These are phyloP conservation scores for Boletus edulis DNA, from an alignment of 768 basidiomycete species.

Conservation along the genomic window DNA sequence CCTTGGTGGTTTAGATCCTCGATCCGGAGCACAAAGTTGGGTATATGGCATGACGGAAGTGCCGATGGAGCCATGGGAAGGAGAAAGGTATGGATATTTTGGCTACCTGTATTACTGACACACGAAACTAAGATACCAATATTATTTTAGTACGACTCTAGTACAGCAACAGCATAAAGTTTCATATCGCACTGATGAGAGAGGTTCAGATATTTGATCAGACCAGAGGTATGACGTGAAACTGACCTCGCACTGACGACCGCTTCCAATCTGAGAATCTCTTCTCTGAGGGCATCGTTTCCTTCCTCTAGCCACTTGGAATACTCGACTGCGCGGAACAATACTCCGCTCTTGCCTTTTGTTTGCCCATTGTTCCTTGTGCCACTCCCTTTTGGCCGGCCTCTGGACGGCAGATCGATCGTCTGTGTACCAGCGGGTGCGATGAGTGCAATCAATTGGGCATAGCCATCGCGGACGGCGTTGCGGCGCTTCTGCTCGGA, in stretches of 20 bases:
- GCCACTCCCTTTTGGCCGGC: conserved; percentile 78
- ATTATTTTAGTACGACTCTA: conserved; percentile 3
- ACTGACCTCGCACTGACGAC: conserved; percentile 25
- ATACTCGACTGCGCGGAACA: conserved; percentile 86
- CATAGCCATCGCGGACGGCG: conserved; percentile 87
- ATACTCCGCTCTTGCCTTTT: conserved; percentile 87
- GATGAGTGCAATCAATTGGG: conserved; percentile 78
- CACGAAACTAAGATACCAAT: conserved; percentile 4
- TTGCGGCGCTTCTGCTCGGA: conserved; percentile 93
- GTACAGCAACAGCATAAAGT: neutral
- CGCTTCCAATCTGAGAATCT: conserved; percentile 66
- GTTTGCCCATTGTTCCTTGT: conserved; percentile 60
- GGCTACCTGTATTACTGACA: conserved; percentile 1
- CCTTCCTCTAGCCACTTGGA: conserved; percentile 86
- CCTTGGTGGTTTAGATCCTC: conserved; percentile 63
- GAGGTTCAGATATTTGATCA: neutral
- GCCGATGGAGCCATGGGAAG: conserved; percentile 21
- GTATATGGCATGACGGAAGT: conserved; percentile 49
- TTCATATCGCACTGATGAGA: neutral
- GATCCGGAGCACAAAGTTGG: conserved; percentile 52
- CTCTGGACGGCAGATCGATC: conserved; percentile 73
- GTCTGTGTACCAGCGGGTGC: conserved; percentile 73
- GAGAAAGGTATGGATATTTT: neutral
- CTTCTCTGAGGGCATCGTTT: conserved; percentile 62
- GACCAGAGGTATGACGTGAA: neutral